These are phyloP conservation scores for Oidium heveae DNA, from an alignment of 2,329 filamentous ascomycete species.

Conservation along the genomic window DNA sequence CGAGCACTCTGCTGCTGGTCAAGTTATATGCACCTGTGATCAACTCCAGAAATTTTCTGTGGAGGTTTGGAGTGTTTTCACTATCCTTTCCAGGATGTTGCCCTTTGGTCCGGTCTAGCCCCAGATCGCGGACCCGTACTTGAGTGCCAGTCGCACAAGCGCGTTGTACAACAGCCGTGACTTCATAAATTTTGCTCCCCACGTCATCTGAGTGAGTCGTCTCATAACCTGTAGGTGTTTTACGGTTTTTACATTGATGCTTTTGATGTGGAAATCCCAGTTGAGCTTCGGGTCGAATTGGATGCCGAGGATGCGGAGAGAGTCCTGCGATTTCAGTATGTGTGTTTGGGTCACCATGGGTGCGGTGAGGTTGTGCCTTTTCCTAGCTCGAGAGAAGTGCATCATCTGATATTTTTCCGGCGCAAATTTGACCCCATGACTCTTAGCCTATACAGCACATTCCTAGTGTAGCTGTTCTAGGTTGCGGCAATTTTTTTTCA, in stretches of 20 bases:
- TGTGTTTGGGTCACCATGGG: not conserved
- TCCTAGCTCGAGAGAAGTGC: not conserved
- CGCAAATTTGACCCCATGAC: not conserved
- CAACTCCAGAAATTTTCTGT: too few relatives aligned
- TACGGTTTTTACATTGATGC: not conserved
- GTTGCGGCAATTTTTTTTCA: not conserved
- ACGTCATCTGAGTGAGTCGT: slow-evolving; percentile 1
- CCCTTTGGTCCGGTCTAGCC: too few relatives aligned
- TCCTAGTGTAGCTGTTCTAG: not conserved
- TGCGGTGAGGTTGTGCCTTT: not conserved
- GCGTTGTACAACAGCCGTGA: too few relatives aligned
- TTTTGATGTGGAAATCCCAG: not conserved
- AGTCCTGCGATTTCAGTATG: not conserved
- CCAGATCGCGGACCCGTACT: too few relatives aligned
- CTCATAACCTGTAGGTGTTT: not conserved
- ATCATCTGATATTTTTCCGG: not conserved
- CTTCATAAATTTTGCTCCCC: not conserved
- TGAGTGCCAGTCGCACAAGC: too few relatives aligned
- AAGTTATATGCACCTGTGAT: too few relatives aligned
- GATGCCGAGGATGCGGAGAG: not conserved
- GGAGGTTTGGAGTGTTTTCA: too few relatives aligned
- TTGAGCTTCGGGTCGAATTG: too few relatives aligned
- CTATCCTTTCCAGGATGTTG: too few relatives aligned
- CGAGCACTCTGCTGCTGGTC: too few relatives aligned
- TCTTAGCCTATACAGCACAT: not conserved